Evolutionary conservation across 1,139 yeast species (phyloP).

Genomic region (Suhomyces coccinellae): DNA sequence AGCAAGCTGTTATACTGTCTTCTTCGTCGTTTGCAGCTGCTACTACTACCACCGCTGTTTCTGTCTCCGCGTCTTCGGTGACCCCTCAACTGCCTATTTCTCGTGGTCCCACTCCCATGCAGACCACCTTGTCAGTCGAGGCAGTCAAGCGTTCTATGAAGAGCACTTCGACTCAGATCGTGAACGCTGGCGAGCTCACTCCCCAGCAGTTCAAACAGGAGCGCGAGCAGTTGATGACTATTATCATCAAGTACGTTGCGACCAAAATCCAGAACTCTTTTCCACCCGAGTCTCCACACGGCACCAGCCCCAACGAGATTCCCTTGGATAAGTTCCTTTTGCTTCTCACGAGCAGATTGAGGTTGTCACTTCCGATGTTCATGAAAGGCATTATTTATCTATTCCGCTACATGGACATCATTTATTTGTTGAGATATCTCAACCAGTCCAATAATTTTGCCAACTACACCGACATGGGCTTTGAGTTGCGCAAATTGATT

Average conservation of each 20-base stretch:
- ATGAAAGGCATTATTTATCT: constrained; percentile 46
- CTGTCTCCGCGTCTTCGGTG: background rate
- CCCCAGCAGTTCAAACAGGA: constrained; percentile 18
- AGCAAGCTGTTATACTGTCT: background rate
- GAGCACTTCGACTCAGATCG: background rate
- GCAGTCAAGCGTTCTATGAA: constrained; percentile 21
- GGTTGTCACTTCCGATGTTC: constrained; percentile 37
- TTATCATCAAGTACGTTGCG: constrained; percentile 46
- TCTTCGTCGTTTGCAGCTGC: background rate
- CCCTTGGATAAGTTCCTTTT: constrained; percentile 46
- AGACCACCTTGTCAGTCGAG: constrained; percentile 16
- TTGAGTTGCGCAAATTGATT: constrained; percentile 44
- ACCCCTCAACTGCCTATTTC: constrained; percentile 8
- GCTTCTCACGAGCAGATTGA: constrained; percentile 40
- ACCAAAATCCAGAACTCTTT: constrained; percentile 47
- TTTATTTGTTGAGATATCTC: constrained; percentile 47
- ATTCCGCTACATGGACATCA: constrained; percentile 51
- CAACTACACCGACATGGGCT: constrained; percentile 43
- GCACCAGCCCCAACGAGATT: constrained; percentile 30
- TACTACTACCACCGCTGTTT: background rate
- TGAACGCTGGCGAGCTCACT: constrained; percentile 5
- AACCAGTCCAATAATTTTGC: constrained; percentile 49
- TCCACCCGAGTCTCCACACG: constrained; percentile 39
- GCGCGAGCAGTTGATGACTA: constrained; percentile 41
- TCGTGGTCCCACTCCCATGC: constrained; percentile 11